Evolutionary conservation across 2,329 filamentous ascomycete species (phyloP), one percentile per base, ranked within the genome.

Genomic region (Phoma sp.): DNA sequence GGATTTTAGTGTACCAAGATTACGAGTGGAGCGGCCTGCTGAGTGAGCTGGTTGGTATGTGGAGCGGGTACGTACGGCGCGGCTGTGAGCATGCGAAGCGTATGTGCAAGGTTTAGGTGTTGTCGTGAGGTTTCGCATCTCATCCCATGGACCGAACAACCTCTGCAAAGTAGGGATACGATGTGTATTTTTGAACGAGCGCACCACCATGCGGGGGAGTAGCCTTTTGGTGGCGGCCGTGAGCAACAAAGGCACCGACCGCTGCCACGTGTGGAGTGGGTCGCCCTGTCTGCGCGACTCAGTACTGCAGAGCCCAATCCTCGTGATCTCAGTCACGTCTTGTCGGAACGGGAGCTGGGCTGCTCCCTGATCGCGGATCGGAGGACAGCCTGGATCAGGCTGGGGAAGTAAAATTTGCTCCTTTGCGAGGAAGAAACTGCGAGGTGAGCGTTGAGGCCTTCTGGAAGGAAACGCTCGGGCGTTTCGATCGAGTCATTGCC

Each of bases 1-100:
- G 39, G 51, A 36, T 46, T 48, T 54, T 54, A 54, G 51, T 49
- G 51, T 54, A 54, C 51, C 51, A 54, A 48, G 38, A 48, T 43
- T 48, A 26, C 26, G 28, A 39, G 51, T 54, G 51, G 51, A 48
- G 51, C 51, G n/a, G n/a, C n/a, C n/a, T 46, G 42, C 42, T 52
- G 42, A 51, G 48, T 45, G 48, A 45, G 48, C 40, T 30, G 15
- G 15, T 26, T 2, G 38, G 38, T 26, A 20, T 5, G 14, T 21
- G 26, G 15, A 9, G 23, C 2, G 2, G 18, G 5, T n/a, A 17
- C 26, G 20, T 25, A 23, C 18, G 17, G 12, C 18, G 11, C 40
- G 28, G 25, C 5, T 14, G 25, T 12, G 7, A 40, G 25, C 25
- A 40, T 17, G 17, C 38, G 38, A 15, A 28, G 25, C 9, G 38